Percentiles rank a stretch among this genome's conserved stretches.
phyloP scores from a whole-genome alignment of 345 rosid genomes.

The Salix purpurea region DNA sequence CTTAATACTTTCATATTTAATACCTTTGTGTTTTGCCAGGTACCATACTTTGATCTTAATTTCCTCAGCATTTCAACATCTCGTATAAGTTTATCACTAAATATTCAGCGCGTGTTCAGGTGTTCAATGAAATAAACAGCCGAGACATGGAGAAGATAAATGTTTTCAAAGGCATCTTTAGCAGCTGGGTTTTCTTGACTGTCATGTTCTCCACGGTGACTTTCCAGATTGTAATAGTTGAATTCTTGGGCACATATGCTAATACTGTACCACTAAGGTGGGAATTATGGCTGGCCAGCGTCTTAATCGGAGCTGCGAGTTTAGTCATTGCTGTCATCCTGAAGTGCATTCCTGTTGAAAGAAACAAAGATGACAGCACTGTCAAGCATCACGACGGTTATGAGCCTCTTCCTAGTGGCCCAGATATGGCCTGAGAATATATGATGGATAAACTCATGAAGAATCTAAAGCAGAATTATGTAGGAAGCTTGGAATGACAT shows the following conservation, averaged over 20 bases:
- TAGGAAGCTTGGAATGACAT: not conserved
- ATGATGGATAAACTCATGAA: not conserved
- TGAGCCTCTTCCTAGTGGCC: conserved; percentile 58
- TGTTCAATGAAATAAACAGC: conserved; percentile 78
- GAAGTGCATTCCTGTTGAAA: conserved; percentile 56
- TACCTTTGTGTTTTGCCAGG: conserved; percentile 76
- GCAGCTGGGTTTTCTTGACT: conserved; percentile 56
- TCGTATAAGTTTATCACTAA: not conserved
- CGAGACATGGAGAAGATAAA: conserved; percentile 70
- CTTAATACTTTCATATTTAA: conserved; percentile 71
- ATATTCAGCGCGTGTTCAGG: conserved; percentile 25
- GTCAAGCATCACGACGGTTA: conserved; percentile 53
- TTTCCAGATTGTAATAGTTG: conserved; percentile 59
- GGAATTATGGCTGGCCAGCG: conserved; percentile 51
- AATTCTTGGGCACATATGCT: conserved; percentile 61
- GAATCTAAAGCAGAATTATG: not conserved
- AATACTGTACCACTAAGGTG: conserved; percentile 55
- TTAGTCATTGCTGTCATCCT: conserved; percentile 51
- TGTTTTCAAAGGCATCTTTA: conserved; percentile 46
- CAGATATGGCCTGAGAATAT: conserved; percentile 34
- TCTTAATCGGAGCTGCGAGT: conserved; percentile 56
- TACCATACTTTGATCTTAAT: not conserved
- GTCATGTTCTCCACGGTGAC: conserved; percentile 50
- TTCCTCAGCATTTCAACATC: not conserved
- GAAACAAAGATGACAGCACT: conserved; percentile 5